phyloP scores from a whole-genome alignment of 2,329 filamentous ascomycete species.

The Beauveria bassiana region DNA sequence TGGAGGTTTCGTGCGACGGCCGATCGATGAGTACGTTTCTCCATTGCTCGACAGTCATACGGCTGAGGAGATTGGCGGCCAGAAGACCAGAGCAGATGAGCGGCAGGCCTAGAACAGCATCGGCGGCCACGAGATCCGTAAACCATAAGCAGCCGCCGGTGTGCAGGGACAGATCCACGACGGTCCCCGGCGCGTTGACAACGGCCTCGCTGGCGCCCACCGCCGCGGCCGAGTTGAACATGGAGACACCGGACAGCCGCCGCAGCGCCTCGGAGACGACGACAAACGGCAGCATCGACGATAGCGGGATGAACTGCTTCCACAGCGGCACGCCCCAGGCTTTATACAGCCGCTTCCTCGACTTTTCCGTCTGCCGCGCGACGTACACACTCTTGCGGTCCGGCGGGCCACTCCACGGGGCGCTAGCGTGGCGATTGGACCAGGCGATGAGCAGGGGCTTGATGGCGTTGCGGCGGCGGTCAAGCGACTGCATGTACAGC shows the following conservation, averaged over 20 bases:
- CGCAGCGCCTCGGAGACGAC: slow-evolving; percentile 42
- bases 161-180: slow-evolving; percentile 30
- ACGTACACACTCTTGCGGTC: slow-evolving; percentile 17
- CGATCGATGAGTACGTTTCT: slow-evolving; percentile 17
- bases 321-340: slow-evolving; percentile 38
- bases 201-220: slow-evolving; percentile 3
- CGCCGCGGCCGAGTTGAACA: slow-evolving; percentile 14
- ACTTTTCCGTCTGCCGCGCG: slow-evolving; percentile 20
- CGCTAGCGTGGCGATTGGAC: slow-evolving; percentile 19
- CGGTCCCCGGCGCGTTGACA: not conserved
- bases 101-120: slow-evolving; percentile 44
- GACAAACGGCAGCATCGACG: slow-evolving; percentile 41
- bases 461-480: slow-evolving; percentile 22
- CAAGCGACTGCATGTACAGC: slow-evolving; percentile 30
- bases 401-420: slow-evolving; percentile 7
- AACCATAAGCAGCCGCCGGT: slow-evolving; percentile 48
- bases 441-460: slow-evolving; percentile 26
- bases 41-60: slow-evolving; percentile 22
- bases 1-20: slow-evolving; percentile 15
- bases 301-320: slow-evolving; percentile 33
- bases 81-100: slow-evolving; percentile 25
- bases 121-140: slow-evolving; percentile 41
- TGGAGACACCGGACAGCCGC: slow-evolving; percentile 31
- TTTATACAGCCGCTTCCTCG: slow-evolving; percentile 27
- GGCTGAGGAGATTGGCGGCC: slow-evolving; percentile 22